Evolutionary conservation across 768 basidiomycete genomes (phyloP), one percentile per base, ranked within the genome.

Genomic region (Hypsizygus marmoreus): DNA sequence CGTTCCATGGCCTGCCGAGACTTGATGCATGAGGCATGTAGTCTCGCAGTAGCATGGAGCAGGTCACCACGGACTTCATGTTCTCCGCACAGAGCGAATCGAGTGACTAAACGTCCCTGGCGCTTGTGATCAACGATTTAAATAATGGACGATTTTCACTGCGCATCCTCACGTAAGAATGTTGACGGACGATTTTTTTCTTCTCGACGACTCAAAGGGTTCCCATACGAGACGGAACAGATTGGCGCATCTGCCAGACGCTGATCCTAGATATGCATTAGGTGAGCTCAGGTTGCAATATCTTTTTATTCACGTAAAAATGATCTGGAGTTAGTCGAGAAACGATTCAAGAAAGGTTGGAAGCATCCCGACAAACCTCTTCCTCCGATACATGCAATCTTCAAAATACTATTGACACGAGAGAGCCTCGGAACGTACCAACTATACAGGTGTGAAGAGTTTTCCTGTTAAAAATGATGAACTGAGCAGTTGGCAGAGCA

Each of bases 181-280:
- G 24, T 43, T 42, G 33, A 43, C 36, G 24, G 73, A 75, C 64
- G 69, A 73, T 30, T 71, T 71, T 56, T 69, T 66, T 50, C 60
- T 76, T 45, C 66, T 71, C 42, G 72, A 77, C 52, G 72, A 72
- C 11, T 61, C 67, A 34, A 69, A 68, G 54, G 68, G 76, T 43
- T 49, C 54, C 22, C 61, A 64, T 47, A 67, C 69, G 34, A 68
- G 66, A 55, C 68, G 67, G 51, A 74, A 64, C 50, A 69, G 78
- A 49, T 57, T 83, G 43, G 62, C 69, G 24, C 57, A 60, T 30
- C 57, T 83, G n/a, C 56, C 65, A 13, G 64, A 49, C 9, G 59
- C 63, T 3, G 62, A 70, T 43, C 43, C 68, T 13, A 53, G 60
- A 10, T 80, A 70, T 50, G 41, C 57, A n/a, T 63, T 67, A 49